These are phyloP conservation scores for Gaeumannomyces sp. DNA, from an alignment of 2,329 filamentous ascomycete species.

Conservation along the genomic window DNA sequence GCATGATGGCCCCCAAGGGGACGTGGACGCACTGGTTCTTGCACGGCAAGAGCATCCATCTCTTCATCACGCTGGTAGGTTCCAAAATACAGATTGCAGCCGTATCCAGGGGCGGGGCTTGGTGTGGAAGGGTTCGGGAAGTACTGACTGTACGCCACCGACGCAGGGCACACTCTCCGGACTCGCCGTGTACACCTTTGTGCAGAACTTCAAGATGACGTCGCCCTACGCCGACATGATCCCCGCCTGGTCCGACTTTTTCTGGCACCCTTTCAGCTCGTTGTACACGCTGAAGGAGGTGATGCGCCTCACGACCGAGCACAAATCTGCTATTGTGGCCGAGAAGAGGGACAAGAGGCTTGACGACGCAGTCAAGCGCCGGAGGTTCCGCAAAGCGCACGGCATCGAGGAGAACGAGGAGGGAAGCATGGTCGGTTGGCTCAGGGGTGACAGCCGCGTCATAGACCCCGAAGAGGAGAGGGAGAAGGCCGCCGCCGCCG, in stretches of 20 bases:
- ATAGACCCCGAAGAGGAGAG: slow-evolving; percentile 7
- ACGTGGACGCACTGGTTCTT: slow-evolving; percentile 82
- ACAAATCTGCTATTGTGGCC: slow-evolving; percentile 60
- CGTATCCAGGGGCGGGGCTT: neutral
- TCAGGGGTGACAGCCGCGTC: slow-evolving; percentile 21
- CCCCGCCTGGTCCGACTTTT: slow-evolving; percentile 62
- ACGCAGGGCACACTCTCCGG: slow-evolving; percentile 57
- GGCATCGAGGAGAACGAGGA: slow-evolving; percentile 56
- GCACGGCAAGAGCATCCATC: slow-evolving; percentile 68
- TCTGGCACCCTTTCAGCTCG: slow-evolving; percentile 64
- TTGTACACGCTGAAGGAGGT: slow-evolving; percentile 62
- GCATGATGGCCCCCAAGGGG: slow-evolving; percentile 79
- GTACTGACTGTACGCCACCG: neutral
- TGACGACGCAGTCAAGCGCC: slow-evolving; percentile 83
- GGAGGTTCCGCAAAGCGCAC: slow-evolving; percentile 79
- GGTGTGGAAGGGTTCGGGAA: neutral
- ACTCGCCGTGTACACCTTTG: slow-evolving; percentile 67
- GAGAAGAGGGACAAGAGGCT: slow-evolving; percentile 67
- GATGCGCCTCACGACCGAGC: slow-evolving; percentile 67
- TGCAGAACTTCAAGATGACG: slow-evolving; percentile 69
- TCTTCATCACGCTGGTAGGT: slow-evolving; percentile 76
- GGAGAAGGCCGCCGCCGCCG: neutral
- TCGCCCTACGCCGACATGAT: slow-evolving; percentile 78
- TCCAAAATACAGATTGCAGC: neutral
- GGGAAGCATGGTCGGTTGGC: slow-evolving; percentile 29